Evolutionary conservation across 2,329 filamentous ascomycete species (phyloP).

Genomic region (Diaporthe destruens): DNA sequence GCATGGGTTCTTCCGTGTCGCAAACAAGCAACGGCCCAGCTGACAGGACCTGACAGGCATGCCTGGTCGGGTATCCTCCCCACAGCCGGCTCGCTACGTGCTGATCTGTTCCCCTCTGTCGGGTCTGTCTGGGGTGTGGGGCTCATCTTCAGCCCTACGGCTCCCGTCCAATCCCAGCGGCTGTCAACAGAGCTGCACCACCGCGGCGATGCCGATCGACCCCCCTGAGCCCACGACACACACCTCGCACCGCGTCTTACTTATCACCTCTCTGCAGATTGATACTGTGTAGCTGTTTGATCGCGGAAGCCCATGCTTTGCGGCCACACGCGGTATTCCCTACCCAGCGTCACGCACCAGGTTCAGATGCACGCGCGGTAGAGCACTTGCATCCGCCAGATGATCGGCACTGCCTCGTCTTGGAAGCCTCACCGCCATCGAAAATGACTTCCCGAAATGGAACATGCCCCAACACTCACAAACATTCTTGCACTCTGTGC

Average conservation of each 20-base stretch:
- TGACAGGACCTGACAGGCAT: conserved; percentile 37
- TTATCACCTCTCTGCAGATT: neutral
- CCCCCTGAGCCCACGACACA: conserved; percentile 30
- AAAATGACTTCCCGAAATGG: neutral
- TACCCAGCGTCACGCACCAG: conserved; percentile 10
- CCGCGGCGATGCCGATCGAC: conserved; percentile 37
- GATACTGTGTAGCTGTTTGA: conserved; percentile 1
- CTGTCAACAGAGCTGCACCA: conserved; percentile 34
- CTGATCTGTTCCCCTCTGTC: conserved; percentile 40
- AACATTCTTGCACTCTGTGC: neutral
- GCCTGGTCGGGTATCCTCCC: conserved; percentile 12
- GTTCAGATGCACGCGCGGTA: conserved; percentile 1
- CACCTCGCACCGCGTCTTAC: conserved; percentile 12
- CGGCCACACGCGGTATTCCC: conserved; percentile 14
- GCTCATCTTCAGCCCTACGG: conserved; percentile 41
- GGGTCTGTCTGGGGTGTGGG: conserved; percentile 38
- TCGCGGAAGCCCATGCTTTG: conserved; percentile 12
- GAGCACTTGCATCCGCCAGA: conserved; percentile 8
- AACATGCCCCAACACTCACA: neutral
- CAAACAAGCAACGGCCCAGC: conserved; percentile 30
- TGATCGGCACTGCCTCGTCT: conserved; percentile 20
- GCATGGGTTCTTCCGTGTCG: conserved; percentile 4
- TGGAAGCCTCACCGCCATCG: conserved; percentile 32
- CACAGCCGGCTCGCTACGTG: conserved; percentile 32
- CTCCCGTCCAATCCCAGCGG: conserved; percentile 28